phyloP scores from a whole-genome alignment of 192 early-diverging fungal genomes.

The Coemansia javaensis region DNA sequence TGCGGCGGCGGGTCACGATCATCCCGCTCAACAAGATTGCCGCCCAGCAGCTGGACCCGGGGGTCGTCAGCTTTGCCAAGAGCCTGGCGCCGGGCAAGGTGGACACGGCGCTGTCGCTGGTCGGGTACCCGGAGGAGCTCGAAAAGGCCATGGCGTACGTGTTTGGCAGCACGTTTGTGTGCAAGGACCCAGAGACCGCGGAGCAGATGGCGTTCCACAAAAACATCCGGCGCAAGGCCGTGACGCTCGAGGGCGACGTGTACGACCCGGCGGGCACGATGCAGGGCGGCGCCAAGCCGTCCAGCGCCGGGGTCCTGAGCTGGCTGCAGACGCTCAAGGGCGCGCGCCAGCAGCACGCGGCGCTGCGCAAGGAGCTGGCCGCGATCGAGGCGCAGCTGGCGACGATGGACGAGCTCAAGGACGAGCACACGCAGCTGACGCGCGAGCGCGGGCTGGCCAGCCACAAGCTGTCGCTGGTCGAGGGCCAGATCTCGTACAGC shows the following conservation, averaged over 20 bases:
- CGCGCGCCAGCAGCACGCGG: constrained; percentile 52
- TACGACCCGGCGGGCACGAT: constrained; percentile 94
- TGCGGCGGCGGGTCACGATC: constrained; percentile 78
- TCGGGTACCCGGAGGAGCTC: constrained; percentile 79
- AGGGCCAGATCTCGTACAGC: constrained; percentile 75
- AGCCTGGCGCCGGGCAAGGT: constrained; percentile 81
- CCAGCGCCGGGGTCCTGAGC: constrained; percentile 64
- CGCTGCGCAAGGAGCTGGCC: constrained; percentile 50
- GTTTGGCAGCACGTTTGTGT: constrained; percentile 90
- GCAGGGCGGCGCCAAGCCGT: constrained; percentile 83
- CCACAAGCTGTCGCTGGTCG: constrained; percentile 71
- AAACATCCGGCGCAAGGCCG: constrained; percentile 75
- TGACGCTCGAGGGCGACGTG: constrained; percentile 94
- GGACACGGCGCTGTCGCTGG: constrained; percentile 78
- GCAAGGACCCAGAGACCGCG: constrained; percentile 76
- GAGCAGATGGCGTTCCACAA: constrained; percentile 87
- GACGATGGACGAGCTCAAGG: constrained; percentile 52
- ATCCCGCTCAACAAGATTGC: constrained; percentile 96
- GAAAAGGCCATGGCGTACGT: constrained; percentile 83
- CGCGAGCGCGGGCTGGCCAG: constrained; percentile 66
- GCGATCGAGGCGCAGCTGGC: constrained; percentile 55
- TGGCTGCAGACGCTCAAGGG: constrained; percentile 70
- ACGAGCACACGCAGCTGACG: constrained; percentile 57
- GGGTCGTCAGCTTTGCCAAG: constrained; percentile 61
- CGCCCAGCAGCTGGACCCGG: constrained; percentile 36